Conservation (phyloP, 192 early-diverging fungal species). For the Backusella macrospora region DNA sequence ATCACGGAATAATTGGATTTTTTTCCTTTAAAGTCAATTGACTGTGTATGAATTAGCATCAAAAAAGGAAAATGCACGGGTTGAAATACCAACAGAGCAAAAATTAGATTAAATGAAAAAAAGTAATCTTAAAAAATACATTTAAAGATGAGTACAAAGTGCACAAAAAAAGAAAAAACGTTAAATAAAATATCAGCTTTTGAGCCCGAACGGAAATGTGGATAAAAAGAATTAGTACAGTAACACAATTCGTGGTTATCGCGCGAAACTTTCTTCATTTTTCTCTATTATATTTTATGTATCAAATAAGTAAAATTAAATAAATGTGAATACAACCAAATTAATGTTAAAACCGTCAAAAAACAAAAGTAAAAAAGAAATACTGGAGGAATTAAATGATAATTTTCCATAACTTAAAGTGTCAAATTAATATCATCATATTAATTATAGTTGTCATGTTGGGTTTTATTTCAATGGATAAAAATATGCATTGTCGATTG, state of each 20-base stretch:
- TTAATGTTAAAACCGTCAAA: neutral
- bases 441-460: neutral
- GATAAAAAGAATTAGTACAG: constrained; percentile 6
- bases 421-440: neutral
- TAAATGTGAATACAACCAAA: neutral
- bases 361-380: neutral
- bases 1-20: neutral
- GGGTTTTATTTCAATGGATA: neutral
- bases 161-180: neutral
- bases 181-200: neutral
- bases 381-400: neutral
- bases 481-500: neutral
- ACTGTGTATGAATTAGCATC: neutral
- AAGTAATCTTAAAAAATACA: neutral
- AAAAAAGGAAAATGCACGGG: constrained; percentile 10
- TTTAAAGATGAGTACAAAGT: neutral
- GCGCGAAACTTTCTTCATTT: neutral
- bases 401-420: neutral
- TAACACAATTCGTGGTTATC: neutral
- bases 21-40: constrained; percentile 8
- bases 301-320: neutral
- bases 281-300: neutral
- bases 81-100: neutral
- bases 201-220: neutral
- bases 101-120: neutral